phyloP scores from a whole-genome alignment of 2,329 filamentous ascomycete genomes.

The Colletotrichum eleusines region DNA sequence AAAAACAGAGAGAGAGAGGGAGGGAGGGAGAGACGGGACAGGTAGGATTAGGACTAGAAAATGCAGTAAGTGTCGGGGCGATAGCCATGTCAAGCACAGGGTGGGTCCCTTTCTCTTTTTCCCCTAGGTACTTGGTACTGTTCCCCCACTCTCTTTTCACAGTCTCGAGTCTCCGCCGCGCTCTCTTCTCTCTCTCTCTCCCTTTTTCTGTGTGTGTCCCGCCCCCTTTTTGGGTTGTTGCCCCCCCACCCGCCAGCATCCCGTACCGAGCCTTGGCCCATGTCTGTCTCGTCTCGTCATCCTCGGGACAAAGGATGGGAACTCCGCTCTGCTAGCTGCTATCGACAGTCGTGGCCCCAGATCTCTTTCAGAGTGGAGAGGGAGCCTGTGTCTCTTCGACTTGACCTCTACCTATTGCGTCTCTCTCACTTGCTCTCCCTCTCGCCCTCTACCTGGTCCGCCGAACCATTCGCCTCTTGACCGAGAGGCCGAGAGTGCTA shows the following conservation, averaged over 20 bases:
- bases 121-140: neutral
- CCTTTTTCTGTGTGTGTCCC: neutral
- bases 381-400: neutral
- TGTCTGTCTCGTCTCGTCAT: slow-evolving; percentile 34
- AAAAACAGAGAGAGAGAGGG: neutral
- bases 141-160: slow-evolving; percentile 6
- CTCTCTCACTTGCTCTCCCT: neutral
- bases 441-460: neutral
- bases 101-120: slow-evolving; percentile 15
- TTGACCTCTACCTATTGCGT: neutral
- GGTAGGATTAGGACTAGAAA: slow-evolving; percentile 13
- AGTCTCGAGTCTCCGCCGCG: neutral
- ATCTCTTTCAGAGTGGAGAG: neutral
- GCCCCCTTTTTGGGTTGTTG: slow-evolving; percentile 31
- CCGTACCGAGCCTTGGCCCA: slow-evolving; percentile 21
- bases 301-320: slow-evolving; percentile 33
- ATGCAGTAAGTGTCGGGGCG: slow-evolving; percentile 11
- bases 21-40: slow-evolving; percentile 8
- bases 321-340: slow-evolving; percentile 24
- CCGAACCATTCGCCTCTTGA: neutral
- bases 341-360: slow-evolving; percentile 8
- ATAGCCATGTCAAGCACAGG: slow-evolving; percentile 26
- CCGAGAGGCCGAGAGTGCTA: neutral
- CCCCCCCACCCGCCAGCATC: slow-evolving; percentile 12
- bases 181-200: neutral